Percentiles rank a stretch among this genome's conserved stretches.
Conservation (phyloP, 805 yeast genomes). For the Lipomyces starkeyi region DNA sequence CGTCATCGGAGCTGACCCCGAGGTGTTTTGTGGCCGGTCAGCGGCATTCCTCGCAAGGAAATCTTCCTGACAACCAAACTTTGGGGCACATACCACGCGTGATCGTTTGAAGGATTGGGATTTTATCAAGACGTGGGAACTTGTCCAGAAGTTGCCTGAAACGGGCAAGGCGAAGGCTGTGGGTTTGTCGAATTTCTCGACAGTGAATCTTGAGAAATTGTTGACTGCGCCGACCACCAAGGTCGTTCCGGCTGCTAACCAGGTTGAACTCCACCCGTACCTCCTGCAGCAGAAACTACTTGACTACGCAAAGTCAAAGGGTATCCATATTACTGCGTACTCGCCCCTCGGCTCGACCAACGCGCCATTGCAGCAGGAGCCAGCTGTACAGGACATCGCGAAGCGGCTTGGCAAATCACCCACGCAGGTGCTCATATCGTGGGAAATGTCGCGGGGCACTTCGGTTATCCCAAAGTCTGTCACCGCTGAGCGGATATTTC, state of each 20-base stretch:
- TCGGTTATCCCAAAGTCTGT: conserved; percentile 72
- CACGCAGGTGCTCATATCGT: conserved; percentile 64
- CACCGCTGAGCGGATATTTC: conserved; percentile 61
- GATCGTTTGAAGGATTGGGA: conserved; percentile 45
- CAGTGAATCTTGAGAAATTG: conserved; percentile 31
- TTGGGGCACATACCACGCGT: conserved; percentile 48
- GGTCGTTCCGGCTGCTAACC: conserved; percentile 71
- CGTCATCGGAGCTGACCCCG: too few relatives aligned
- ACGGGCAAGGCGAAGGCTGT: conserved; percentile 64
- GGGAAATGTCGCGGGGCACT: conserved; percentile 62
- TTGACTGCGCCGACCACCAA: conserved; percentile 44
- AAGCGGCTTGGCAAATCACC: conserved; percentile 58
- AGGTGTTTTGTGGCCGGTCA: conserved; percentile 17
- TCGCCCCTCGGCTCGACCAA: conserved; percentile 69
- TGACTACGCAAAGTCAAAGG: conserved; percentile 58
- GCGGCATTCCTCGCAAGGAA: conserved; percentile 58
- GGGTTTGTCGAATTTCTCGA: conserved; percentile 79
- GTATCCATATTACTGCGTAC: conserved; percentile 71
- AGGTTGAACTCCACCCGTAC: conserved; percentile 78
- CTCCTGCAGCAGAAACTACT: conserved; percentile 69
- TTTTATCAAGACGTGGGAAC: conserved; percentile 65
- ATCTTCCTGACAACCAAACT: conserved; percentile 54
- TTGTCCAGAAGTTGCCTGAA: conserved; percentile 63
- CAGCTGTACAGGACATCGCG: conserved; percentile 60
- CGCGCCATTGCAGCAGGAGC: conserved; percentile 49